Percentiles rank a stretch among this genome's conserved stretches.
These are phyloP conservation scores for Fusarium compactum DNA, from an alignment of 2,329 filamentous ascomycete species.

Conservation along the genomic window DNA sequence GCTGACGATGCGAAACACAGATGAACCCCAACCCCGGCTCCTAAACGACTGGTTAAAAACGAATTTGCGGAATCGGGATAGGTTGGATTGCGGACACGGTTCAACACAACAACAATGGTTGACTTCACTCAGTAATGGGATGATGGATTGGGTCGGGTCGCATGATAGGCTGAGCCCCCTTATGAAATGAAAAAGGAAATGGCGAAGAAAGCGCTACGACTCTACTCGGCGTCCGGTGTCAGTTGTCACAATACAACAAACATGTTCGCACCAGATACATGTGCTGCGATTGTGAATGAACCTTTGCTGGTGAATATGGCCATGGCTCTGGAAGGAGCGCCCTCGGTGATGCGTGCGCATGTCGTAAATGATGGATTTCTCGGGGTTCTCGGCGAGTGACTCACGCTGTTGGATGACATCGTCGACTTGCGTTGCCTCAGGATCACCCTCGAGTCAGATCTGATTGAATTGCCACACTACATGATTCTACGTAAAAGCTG, in stretches of 20 bases:
- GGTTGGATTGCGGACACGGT: slow-evolving; percentile 49
- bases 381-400: slow-evolving; percentile 38
- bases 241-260: slow-evolving; percentile 56
- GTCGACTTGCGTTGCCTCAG: slow-evolving; percentile 27
- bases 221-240: slow-evolving; percentile 58
- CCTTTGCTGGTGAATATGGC: background rate
- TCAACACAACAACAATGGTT: slow-evolving; percentile 49
- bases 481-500: background rate
- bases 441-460: slow-evolving; percentile 1
- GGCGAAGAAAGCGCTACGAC: slow-evolving; percentile 55
- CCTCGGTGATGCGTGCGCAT: background rate
- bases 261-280: slow-evolving; percentile 46
- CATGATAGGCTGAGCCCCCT: slow-evolving; percentile 53
- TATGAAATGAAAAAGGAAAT: slow-evolving; percentile 46
- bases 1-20: slow-evolving; percentile 61
- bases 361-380: slow-evolving; percentile 18
- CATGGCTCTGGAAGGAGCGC: background rate
- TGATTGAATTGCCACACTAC: background rate
- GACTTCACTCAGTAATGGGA: slow-evolving; percentile 50
- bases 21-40: slow-evolving; percentile 90
- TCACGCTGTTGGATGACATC: slow-evolving; percentile 39
- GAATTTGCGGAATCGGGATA: slow-evolving; percentile 47
- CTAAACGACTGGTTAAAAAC: slow-evolving; percentile 58
- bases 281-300: slow-evolving; percentile 31
- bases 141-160: slow-evolving; percentile 54